phyloP scores from a whole-genome alignment of 2,329 filamentous ascomycete genomes.

The Fusarium sp. region DNA sequence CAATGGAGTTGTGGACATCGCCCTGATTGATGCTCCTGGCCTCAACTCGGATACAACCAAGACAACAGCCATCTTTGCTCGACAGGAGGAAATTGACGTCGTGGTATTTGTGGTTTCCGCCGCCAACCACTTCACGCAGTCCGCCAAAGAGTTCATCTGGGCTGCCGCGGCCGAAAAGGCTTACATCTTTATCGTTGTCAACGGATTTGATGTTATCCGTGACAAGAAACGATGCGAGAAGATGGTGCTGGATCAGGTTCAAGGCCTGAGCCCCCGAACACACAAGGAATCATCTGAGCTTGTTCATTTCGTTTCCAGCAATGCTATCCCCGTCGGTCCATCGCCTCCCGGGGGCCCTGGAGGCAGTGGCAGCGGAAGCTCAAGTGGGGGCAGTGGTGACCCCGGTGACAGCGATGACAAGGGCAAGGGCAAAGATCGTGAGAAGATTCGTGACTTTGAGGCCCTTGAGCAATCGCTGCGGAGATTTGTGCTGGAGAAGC shows the following conservation, averaged over 20 bases:
- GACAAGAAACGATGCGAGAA: conserved; percentile 93
- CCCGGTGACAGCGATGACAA: conserved; percentile 70
- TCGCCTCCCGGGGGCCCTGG: conserved; percentile 66
- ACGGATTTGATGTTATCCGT: conserved; percentile 93
- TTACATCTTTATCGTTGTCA: conserved; percentile 99
- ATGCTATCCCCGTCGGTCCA: conserved; percentile 83
- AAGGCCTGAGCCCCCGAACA: conserved; percentile 88
- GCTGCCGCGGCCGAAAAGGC: conserved; percentile 96
- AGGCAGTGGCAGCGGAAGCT: conserved; percentile 64
- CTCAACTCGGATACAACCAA: conserved; percentile 96
- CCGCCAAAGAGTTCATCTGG: conserved; percentile 97
- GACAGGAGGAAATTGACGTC: conserved; percentile 98
- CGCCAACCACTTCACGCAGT: conserved; percentile 96
- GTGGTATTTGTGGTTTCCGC: conserved; percentile 98
- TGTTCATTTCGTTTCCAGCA: conserved; percentile 98
- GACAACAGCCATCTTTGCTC: conserved; percentile 95
- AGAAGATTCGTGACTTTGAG: conserved; percentile 91
- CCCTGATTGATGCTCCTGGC: conserved; percentile 94
- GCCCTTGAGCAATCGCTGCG: conserved; percentile 88
- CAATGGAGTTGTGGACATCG: conserved; percentile 98
- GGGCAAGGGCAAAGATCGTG: conserved; percentile 87
- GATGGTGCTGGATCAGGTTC: conserved; percentile 91
- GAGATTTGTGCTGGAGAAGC: conserved; percentile 95
- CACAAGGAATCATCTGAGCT: conserved; percentile 92
- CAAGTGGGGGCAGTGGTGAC: conserved; percentile 67